Evolutionary conservation across 2,329 filamentous ascomycete genomes (phyloP).

Genomic region (Lachnellula arida): DNA sequence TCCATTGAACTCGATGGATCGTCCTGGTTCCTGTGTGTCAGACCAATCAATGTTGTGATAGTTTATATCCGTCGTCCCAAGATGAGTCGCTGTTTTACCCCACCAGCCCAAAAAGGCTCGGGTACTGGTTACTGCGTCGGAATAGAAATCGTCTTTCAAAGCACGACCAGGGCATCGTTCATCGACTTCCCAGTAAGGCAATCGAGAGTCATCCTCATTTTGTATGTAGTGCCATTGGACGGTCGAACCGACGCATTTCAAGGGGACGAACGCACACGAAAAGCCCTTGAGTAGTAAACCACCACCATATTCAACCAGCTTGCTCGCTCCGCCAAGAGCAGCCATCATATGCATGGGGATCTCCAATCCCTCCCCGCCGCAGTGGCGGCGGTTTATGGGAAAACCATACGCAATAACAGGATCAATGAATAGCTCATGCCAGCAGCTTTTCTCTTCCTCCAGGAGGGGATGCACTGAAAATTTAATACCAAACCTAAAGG

Average conservation of each 20-base stretch:
- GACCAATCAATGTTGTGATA: constrained; percentile 4
- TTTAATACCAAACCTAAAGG: too few relatives aligned
- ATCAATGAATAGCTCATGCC: neutral
- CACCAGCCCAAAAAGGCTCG: constrained; percentile 18
- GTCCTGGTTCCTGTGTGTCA: neutral
- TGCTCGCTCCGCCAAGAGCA: neutral
- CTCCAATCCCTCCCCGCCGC: neutral
- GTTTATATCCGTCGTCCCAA: constrained; percentile 6
- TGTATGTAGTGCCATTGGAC: constrained; percentile 23
- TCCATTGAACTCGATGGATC: neutral
- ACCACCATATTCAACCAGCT: constrained; percentile 8
- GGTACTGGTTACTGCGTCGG: neutral
- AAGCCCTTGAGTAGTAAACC: constrained; percentile 22
- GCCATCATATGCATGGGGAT: neutral
- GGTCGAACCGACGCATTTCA: constrained; percentile 1
- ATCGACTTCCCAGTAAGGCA: constrained; percentile 7
- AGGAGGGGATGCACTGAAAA: neutral
- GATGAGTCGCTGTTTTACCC: constrained; percentile 6
- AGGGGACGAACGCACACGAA: constrained; percentile 15
- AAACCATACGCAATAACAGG: neutral
- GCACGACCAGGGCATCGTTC: neutral
- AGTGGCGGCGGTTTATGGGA: neutral
- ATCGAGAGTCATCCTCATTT: constrained; percentile 1
- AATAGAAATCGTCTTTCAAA: constrained; percentile 1
- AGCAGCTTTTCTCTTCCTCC: neutral